phyloP scores from a whole-genome alignment of 129 eudicot species.

The Solidago caesia region DNA sequence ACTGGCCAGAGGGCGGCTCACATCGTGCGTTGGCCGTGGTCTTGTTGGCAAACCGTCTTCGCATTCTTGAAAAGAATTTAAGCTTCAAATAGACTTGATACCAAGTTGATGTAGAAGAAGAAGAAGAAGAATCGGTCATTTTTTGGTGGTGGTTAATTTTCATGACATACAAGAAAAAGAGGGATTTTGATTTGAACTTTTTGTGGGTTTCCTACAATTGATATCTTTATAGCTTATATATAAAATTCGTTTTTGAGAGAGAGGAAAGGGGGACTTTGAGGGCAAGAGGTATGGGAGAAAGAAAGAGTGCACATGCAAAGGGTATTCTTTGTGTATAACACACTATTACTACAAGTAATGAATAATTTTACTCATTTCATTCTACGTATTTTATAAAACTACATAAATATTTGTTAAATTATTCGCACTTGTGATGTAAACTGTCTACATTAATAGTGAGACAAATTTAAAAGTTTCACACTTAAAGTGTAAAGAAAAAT shows the following conservation, averaged over 20 bases:
- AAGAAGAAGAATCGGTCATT: constrained; percentile 42
- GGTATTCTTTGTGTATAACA: constrained; percentile 36
- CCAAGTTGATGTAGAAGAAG: constrained; percentile 42
- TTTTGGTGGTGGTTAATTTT: constrained; percentile 20
- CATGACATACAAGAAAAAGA: constrained; percentile 20
- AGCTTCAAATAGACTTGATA: constrained; percentile 38
- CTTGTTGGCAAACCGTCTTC: constrained; percentile 41
- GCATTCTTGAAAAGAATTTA: constrained; percentile 46
- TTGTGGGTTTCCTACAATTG: constrained; percentile 27
- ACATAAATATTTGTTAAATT: too few relatives aligned
- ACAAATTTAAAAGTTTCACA: too few relatives aligned
- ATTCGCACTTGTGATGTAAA: too few relatives aligned
- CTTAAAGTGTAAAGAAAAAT: too few relatives aligned
- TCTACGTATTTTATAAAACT: too few relatives aligned
- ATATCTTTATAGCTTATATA: constrained; percentile 8
- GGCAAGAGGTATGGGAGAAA: constrained; percentile 34
- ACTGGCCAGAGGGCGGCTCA: constrained; percentile 28
- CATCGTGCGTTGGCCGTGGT: constrained; percentile 27
- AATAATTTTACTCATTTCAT: too few relatives aligned
- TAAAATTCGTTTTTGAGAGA: constrained; percentile 23
- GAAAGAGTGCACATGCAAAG: constrained; percentile 57
- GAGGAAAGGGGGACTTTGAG: constrained; percentile 37
- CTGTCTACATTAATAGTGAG: too few relatives aligned
- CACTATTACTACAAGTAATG: background rate
- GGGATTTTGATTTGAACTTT: constrained; percentile 29